phyloP scores from a whole-genome alignment of 345 rosid species.

The Cardamine chenopodiifolia region DNA sequence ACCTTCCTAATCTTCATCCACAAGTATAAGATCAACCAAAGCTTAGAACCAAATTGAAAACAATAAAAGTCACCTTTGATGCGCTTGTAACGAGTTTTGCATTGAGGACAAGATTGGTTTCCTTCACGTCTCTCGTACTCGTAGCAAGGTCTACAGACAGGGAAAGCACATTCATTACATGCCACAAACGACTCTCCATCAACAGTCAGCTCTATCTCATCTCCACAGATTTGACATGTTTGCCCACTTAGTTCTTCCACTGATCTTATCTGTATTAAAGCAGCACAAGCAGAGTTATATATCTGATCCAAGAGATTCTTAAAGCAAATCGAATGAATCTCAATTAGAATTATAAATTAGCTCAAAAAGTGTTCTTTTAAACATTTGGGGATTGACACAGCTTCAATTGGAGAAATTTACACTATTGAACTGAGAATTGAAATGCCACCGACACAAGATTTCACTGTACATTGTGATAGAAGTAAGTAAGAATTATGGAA shows the following conservation, averaged over 20 bases:
- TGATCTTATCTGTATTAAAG: conserved; percentile 58
- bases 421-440: neutral
- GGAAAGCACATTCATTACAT: conserved; percentile 97
- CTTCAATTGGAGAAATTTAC: neutral
- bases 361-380: neutral
- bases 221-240: conserved; percentile 91
- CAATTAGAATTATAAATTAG: neutral
- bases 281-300: conserved; percentile 6
- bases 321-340: conserved; percentile 2
- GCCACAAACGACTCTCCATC: conserved; percentile 92
- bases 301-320: neutral
- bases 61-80: conserved; percentile 57
- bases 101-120: conserved; percentile 90
- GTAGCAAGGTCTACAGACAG: conserved; percentile 87
- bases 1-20: neutral
- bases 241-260: conserved; percentile 73
- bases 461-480: conserved; percentile 11
- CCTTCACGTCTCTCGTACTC: conserved; percentile 95
- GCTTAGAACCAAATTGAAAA: neutral
- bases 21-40: neutral
- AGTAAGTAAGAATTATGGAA: neutral
- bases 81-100: conserved; percentile 89
- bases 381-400: neutral
- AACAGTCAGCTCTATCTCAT: conserved; percentile 68
- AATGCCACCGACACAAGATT: conserved; percentile 33